Percentiles rank a stretch among this genome's conserved stretches.
Conservation (phyloP, 768 basidiomycete genomes). For the Naganishia kalamii region DNA sequence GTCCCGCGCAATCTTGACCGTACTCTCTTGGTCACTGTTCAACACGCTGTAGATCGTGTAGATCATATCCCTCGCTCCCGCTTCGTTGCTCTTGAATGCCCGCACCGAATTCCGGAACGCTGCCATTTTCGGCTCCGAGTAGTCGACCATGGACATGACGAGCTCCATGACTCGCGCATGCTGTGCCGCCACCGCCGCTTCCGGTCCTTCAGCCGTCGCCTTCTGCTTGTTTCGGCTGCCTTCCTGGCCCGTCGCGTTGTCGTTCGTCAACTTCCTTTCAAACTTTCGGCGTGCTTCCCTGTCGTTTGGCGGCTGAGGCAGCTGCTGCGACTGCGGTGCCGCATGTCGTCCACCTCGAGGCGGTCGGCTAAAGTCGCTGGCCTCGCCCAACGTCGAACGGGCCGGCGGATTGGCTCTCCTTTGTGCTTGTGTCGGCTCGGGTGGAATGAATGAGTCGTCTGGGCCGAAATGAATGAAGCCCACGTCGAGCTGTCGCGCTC, state of each 20-base stretch:
- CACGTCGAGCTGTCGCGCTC: conserved; percentile 40
- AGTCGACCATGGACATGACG: conserved; percentile 49
- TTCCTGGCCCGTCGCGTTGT: not conserved
- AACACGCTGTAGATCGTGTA: conserved; percentile 79
- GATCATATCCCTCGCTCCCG: conserved; percentile 74
- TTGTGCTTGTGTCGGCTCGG: conserved; percentile 17
- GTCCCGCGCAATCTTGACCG: conserved; percentile 50
- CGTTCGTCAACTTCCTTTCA: conserved; percentile 34
- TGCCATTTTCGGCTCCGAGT: conserved; percentile 46
- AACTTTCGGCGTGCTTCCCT: conserved; percentile 32
- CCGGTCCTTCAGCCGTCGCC: conserved; percentile 36
- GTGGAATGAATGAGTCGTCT: conserved; percentile 22
- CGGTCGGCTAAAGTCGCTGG: conserved; percentile 11
- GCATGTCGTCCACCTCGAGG: conserved; percentile 2
- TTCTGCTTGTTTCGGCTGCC: conserved; percentile 27
- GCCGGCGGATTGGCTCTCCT: not conserved
- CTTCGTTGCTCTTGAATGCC: conserved; percentile 69
- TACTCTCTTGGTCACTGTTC: conserved; percentile 62
- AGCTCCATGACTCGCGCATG: conserved; percentile 62
- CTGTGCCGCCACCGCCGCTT: conserved; percentile 47
- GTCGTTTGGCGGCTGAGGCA: conserved; percentile 15
- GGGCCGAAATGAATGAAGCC: conserved; percentile 30
- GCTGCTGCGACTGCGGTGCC: conserved; percentile 16
- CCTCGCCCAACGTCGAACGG: conserved; percentile 3
- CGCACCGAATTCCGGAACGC: conserved; percentile 65